Percentiles rank a stretch among this genome's conserved stretches.
phyloP scores from a whole-genome alignment of 2,329 filamentous ascomycete species.

The Apiospora marii region DNA sequence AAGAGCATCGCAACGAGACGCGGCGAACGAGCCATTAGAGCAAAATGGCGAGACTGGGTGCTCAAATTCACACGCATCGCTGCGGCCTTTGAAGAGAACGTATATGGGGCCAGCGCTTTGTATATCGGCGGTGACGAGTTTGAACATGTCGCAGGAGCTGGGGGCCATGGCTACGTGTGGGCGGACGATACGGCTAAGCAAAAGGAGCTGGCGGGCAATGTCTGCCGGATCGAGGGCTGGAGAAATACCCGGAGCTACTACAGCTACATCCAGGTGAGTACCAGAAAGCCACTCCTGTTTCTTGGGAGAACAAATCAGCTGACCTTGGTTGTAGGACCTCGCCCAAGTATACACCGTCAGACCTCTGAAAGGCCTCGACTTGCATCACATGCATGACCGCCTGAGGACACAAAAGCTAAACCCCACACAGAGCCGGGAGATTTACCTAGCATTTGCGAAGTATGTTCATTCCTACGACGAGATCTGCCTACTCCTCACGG shows the following conservation, averaged over 20 bases:
- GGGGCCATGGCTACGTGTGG: constrained; percentile 96
- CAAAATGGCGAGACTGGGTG: constrained; percentile 96
- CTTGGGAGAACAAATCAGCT: neutral
- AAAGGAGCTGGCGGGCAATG: constrained; percentile 89
- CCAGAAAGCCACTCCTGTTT: neutral
- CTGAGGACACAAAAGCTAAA: constrained; percentile 82
- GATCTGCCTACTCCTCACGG: constrained; percentile 82
- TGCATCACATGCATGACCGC: constrained; percentile 92
- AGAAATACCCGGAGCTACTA: constrained; percentile 95
- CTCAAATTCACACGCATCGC: constrained; percentile 91
- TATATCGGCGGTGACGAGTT: constrained; percentile 82
- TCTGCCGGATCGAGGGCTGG: constrained; percentile 95
- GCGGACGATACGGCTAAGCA: constrained; percentile 80
- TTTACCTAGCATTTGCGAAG: constrained; percentile 82
- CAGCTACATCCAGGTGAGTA: constrained; percentile 83
- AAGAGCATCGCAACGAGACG: constrained; percentile 85
- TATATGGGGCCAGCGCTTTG: constrained; percentile 91
- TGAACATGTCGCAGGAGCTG: constrained; percentile 64
- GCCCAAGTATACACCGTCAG: constrained; percentile 69
- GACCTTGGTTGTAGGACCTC: constrained; percentile 59
- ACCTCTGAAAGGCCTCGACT: constrained; percentile 81
- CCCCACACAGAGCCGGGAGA: constrained; percentile 77
- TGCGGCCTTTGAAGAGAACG: constrained; percentile 92
- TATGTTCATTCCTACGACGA: constrained; percentile 83
- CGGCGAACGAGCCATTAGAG: constrained; percentile 87